Evolutionary conservation across 2,329 filamentous ascomycete species (phyloP).

Genomic region (Chrysoporthe deuterocubensis): DNA sequence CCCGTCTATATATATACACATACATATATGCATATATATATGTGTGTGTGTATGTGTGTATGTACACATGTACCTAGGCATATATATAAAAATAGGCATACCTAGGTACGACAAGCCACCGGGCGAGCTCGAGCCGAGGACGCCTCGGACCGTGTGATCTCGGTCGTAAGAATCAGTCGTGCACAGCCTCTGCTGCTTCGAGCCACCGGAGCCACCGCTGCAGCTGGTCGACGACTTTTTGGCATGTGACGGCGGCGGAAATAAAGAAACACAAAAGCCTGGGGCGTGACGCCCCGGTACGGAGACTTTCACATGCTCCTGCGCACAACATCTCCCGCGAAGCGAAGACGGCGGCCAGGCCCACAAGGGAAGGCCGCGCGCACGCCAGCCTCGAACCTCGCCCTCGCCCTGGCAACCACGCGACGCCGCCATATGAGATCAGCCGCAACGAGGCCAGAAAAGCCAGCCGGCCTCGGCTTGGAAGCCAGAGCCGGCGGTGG

Average conservation of each 20-base stretch:
- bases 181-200: background rate
- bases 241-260: background rate
- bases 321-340: background rate
- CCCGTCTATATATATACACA: too few species aligned
- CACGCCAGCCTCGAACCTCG: slow-evolving; percentile 4
- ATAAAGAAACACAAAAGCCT: background rate
- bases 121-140: too few species aligned
- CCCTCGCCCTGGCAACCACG: background rate
- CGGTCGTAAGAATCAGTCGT: too few species aligned
- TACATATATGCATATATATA: too few species aligned
- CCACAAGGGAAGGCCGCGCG: background rate
- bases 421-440: background rate
- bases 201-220: too few species aligned
- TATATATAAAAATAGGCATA: too few species aligned
- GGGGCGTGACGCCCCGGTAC: background rate
- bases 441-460: background rate
- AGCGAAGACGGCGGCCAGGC: background rate
- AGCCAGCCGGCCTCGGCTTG: background rate
- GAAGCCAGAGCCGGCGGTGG: background rate
- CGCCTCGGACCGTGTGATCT: too few species aligned
- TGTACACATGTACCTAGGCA: too few species aligned
- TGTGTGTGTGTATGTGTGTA: too few species aligned
- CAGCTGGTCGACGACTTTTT: background rate
- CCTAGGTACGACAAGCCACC: too few species aligned
- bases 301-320: slow-evolving; percentile 11